Base-by-base conservation (phyloP, 495 filamentous ascomycete species). In the Xylaria grammica region DNA sequence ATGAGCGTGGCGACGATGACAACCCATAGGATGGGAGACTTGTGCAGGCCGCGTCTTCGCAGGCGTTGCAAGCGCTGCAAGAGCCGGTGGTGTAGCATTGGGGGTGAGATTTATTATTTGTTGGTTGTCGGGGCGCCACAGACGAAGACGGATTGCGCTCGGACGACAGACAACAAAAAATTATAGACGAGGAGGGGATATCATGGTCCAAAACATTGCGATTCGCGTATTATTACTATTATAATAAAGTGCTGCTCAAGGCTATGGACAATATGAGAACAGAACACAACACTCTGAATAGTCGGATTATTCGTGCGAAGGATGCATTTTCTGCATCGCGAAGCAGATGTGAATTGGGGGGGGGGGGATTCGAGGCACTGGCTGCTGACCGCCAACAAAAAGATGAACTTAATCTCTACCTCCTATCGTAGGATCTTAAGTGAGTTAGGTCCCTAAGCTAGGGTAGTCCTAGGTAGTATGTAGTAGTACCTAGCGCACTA, bases 1-100 rank as follows among this genome's bases (percentile, higher is more conserved):
- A 74, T n/a, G 26, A 78, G 36, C 22, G 66, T 62, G 19, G 69
- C 71, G 54, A 68, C 45, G 34, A 66, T 27, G n/a, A 73, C 30
- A 34, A 69, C 65, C 66, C 71, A 73, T 30, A 73, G 42, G 40
- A 73, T 22, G 45, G 67, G 67, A 26, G 69, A 73, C 44, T 68
- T 70, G 51, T 62, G 65, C 46, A 70, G 60, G 62, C 69, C 69
- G 22, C 69, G 64, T 65, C 71, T 60, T 29, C 71, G 65, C 54
- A 73, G 50, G 36, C 71, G 71, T 29, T 69, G 60, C 15, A 67
- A 60, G 42, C 67, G 67, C 52, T 69, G 57, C 51, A 65, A 26
- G 57, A 65, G 59, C 45, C 61, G 61, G 51, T 49, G 30, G 24
- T 49, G 62, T 15, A 58, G 44, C 62, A 64, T 64, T 44, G 52